Evolutionary conservation across 257 asterid species (phyloP).

Genomic region (Leptodermis oblonga): DNA sequence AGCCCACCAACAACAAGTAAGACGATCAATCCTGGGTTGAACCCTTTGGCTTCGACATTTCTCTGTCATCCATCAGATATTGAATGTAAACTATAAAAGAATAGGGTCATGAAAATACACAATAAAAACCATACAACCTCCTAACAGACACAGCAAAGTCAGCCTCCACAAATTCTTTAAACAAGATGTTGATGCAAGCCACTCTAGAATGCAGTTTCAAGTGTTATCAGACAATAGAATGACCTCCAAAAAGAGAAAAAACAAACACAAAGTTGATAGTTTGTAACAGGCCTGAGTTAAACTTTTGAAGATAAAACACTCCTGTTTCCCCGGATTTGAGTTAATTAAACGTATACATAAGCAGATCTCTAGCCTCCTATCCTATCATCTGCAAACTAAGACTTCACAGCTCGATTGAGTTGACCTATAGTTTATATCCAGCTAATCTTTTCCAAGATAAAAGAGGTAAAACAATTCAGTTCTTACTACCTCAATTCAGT

Average conservation of each 20-base stretch:
- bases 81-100: conserved; percentile 2
- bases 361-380: not conserved
- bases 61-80: conserved; percentile 37
- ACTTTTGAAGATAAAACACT: not conserved
- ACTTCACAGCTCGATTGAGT: not conserved
- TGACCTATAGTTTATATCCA: too few species aligned
- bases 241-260: not conserved
- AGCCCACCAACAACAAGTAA: conserved; percentile 68
- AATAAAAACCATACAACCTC: not conserved
- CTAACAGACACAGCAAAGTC: not conserved
- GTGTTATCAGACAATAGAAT: not conserved
- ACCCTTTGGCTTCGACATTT: conserved; percentile 47
- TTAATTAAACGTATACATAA: not conserved
- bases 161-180: not conserved
- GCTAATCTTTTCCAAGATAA: not conserved
- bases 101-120: not conserved
- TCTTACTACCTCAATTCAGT: not conserved
- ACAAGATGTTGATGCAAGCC: not conserved
- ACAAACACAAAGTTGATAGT: not conserved
- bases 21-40: conserved; percentile 84
- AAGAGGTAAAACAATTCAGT: too few species aligned
- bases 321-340: not conserved
- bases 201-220: not conserved
- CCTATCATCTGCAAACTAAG: not conserved
- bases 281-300: not conserved